These are phyloP conservation scores for Pseudocercospora pini-densiflorae DNA, from an alignment of 2,329 filamentous ascomycete genomes.

Conservation along the genomic window DNA sequence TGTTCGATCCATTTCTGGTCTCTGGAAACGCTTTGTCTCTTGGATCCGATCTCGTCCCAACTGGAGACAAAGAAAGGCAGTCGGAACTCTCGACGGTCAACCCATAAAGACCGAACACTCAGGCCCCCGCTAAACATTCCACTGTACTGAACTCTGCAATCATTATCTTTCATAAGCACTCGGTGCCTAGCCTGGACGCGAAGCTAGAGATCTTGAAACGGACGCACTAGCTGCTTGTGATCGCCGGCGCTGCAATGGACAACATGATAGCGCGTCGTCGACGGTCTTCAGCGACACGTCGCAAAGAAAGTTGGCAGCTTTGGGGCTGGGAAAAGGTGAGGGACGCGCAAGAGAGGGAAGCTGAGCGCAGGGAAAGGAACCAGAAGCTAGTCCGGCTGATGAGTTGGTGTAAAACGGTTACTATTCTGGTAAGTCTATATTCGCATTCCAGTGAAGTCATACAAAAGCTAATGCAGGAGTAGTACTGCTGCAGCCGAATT, in stretches of 20 bases:
- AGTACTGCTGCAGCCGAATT: not conserved
- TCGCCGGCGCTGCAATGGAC: not conserved
- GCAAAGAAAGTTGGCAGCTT: constrained; percentile 9
- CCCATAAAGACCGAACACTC: not conserved
- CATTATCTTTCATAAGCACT: not conserved
- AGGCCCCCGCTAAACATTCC: not conserved
- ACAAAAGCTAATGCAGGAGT: not conserved
- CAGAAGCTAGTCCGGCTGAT: not conserved
- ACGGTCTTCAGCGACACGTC: not conserved
- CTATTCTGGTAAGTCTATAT: not conserved
- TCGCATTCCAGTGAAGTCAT: not conserved
- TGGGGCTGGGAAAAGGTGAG: constrained; percentile 3
- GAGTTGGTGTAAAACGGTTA: not conserved
- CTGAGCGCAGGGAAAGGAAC: not conserved
- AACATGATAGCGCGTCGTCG: not conserved
- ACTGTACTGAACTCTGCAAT: not conserved
- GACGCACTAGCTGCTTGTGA: not conserved
- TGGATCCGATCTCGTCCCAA: not conserved
- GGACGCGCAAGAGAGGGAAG: not conserved
- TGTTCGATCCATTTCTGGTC: not conserved
- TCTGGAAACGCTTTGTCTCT: not conserved
- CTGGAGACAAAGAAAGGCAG: not conserved
- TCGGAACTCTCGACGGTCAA: not conserved
- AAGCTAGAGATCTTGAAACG: not conserved
- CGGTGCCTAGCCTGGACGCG: not conserved